phyloP scores from a whole-genome alignment of 495 filamentous ascomycete genomes.

The Aspergillus olivimuriae region DNA sequence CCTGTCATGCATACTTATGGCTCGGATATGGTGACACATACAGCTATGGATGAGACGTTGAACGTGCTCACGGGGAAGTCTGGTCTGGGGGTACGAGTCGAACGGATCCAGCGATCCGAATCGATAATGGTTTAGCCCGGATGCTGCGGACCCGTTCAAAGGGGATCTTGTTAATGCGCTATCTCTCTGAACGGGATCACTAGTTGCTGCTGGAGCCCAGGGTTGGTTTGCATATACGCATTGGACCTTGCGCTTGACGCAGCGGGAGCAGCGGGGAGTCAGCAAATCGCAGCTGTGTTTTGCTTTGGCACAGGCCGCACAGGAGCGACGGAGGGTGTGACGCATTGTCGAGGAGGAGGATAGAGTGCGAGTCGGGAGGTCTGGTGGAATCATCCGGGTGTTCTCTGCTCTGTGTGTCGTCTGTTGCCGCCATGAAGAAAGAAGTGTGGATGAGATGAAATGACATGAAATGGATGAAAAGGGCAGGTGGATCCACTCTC shows the following conservation, averaged over 20 bases:
- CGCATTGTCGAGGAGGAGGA: constrained; percentile 24
- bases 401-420: too few species aligned
- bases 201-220: constrained; percentile 18
- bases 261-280: constrained; percentile 44
- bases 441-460: too few species aligned
- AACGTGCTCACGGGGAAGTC: constrained; percentile 37
- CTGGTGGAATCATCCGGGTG: background rate
- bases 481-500: too few species aligned
- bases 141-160: constrained; percentile 1
- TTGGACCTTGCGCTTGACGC: constrained; percentile 32
- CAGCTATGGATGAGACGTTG: constrained; percentile 46
- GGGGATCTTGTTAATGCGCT: constrained; percentile 4
- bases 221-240: constrained; percentile 47
- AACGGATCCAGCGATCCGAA: constrained; percentile 40
- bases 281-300: constrained; percentile 45
- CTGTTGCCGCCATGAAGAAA: too few species aligned
- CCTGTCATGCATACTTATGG: too few species aligned
- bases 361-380: background rate
- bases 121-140: constrained; percentile 14
- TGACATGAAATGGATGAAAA: too few species aligned
- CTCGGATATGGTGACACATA: constrained; percentile 20
- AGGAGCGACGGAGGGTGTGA: constrained; percentile 43
- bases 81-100: constrained; percentile 44
- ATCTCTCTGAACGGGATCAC: constrained; percentile 6
- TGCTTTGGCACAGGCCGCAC: constrained; percentile 40